Evolutionary conservation across 768 basidiomycete genomes (phyloP).

Genomic region (Trametes cubensis): DNA sequence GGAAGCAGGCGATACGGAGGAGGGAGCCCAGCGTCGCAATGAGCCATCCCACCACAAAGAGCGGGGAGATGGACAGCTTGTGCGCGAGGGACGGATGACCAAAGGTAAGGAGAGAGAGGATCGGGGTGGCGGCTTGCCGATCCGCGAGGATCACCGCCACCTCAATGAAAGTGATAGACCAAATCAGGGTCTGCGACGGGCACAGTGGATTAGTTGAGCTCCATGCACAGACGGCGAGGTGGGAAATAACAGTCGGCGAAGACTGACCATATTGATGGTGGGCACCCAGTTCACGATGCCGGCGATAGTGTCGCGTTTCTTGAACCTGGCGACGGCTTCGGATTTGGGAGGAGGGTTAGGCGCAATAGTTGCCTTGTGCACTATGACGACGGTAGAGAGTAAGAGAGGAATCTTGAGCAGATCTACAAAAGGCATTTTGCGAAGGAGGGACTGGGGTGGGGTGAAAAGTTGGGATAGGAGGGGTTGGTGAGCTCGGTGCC

Average conservation of each 20-base stretch:
- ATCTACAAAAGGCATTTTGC: not conserved
- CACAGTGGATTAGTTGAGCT: not conserved
- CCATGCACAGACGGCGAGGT: not conserved
- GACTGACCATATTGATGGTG: not conserved
- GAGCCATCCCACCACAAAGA: conserved; percentile 1
- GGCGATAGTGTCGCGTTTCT: not conserved
- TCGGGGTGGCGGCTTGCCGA: not conserved
- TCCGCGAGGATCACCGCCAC: not conserved
- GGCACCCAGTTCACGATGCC: not conserved
- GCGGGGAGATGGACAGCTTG: not conserved
- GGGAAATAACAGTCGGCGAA: not conserved
- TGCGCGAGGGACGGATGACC: not conserved
- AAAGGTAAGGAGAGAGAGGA: conserved; percentile 1
- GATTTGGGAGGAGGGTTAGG: conserved; percentile 1
- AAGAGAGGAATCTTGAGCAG: conserved; percentile 3
- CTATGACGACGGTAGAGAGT: not conserved
- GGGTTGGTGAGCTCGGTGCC: not conserved
- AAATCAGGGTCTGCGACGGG: not conserved
- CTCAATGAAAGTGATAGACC: not conserved
- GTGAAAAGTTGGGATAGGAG: not conserved
- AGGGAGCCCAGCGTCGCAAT: not conserved
- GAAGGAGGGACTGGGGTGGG: not conserved
- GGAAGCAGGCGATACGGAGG: conserved; percentile 8
- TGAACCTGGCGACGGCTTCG: not conserved
- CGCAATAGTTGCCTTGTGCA: not conserved